phyloP scores from a whole-genome alignment of 768 basidiomycete species.

The Gelatoporia subvermispora region DNA sequence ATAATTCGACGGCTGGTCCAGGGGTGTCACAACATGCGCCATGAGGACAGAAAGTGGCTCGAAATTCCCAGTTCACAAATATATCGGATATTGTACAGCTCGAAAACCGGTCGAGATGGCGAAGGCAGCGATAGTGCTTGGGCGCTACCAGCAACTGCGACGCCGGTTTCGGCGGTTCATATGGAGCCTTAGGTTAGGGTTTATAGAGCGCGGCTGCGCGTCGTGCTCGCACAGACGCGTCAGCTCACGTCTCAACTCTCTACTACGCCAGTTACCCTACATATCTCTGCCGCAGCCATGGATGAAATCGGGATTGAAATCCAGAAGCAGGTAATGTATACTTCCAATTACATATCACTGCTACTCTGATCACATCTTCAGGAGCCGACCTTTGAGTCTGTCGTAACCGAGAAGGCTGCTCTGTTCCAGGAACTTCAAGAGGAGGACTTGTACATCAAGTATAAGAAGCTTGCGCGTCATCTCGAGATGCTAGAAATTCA shows the following conservation, averaged over 20 bases:
- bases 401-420: conserved; percentile 84
- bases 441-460: conserved; percentile 94
- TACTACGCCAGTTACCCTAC: not conserved
- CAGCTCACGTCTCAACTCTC: conserved; percentile 17
- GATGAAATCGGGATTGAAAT: conserved; percentile 88
- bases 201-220: conserved; percentile 6
- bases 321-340: conserved; percentile 67
- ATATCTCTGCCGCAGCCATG: conserved; percentile 43
- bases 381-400: conserved; percentile 89
- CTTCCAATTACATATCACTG: not conserved
- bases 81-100: no score
- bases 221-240: conserved; percentile 33
- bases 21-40: conserved; percentile 79
- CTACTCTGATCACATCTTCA: conserved; percentile 23
- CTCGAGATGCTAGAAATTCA: conserved; percentile 92
- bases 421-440: conserved; percentile 81
- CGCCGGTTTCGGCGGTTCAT: no score
- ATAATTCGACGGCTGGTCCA: conserved; percentile 96
- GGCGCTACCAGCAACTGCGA: no score
- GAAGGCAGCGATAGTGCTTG: no score
- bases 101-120: no score
- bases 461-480: conserved; percentile 93
- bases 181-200: not conserved
- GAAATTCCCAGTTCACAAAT: no score
- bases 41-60: conserved; percentile 32